A percentile compares a stretch with the other conserved stretches of the same genome.
These are phyloP conservation scores for Vishniacozyma victoriae DNA, from an alignment of 768 basidiomycete species.

Conservation along the genomic window DNA sequence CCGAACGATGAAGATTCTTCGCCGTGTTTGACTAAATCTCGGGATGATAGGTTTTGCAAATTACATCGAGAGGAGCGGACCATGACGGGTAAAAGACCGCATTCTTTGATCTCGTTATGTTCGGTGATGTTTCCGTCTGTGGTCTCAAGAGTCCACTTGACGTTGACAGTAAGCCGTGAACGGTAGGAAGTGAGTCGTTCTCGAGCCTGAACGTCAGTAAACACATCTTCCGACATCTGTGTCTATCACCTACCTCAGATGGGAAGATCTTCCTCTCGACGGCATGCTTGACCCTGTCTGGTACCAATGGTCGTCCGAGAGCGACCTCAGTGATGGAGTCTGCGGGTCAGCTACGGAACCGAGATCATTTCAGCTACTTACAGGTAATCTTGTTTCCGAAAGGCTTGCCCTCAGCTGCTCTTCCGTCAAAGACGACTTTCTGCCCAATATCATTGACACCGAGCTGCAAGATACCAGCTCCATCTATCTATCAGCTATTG, in stretches of 20 bases:
- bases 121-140: constrained; percentile 56
- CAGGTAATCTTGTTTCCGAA: constrained; percentile 71
- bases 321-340: constrained; percentile 86
- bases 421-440: constrained; percentile 87
- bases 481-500: constrained; percentile 49
- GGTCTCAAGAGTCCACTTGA: constrained; percentile 68
- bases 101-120: constrained; percentile 68
- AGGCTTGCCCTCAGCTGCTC: constrained; percentile 52
- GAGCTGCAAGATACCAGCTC: constrained; percentile 69
- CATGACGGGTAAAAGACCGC: constrained; percentile 93
- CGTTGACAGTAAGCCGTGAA: constrained; percentile 76
- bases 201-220: constrained; percentile 61
- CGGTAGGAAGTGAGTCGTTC: constrained; percentile 89
- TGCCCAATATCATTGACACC: constrained; percentile 78
- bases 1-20: constrained; percentile 99
- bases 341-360: constrained; percentile 42
- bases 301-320: constrained; percentile 76
- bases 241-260: constrained; percentile 60
- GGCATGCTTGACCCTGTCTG: constrained; percentile 71
- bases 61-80: constrained; percentile 92
- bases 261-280: constrained; percentile 77
- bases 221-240: neutral
- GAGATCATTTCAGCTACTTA: constrained; percentile 12
- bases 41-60: constrained; percentile 73
- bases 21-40: constrained; percentile 77